Conservation (phyloP, 805 yeast species). For the Komagataella populi region DNA sequence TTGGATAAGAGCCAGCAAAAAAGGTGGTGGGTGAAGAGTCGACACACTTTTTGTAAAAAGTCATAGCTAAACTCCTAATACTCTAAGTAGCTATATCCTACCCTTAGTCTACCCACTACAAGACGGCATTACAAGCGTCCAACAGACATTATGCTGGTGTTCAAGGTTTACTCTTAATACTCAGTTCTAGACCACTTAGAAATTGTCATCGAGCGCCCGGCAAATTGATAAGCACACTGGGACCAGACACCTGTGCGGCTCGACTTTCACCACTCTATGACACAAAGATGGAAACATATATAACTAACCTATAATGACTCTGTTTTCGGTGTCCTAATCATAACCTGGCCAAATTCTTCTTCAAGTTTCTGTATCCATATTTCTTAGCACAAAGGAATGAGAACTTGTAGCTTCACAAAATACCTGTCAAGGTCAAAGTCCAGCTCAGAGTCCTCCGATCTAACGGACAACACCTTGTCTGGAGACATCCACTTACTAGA, state of each 20-base stretch:
- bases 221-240: neutral
- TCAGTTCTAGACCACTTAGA: neutral
- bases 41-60: neutral
- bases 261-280: neutral
- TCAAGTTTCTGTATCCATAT: neutral
- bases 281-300: neutral
- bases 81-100: neutral
- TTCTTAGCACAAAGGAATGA: neutral
- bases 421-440: neutral
- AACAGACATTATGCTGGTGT: neutral
- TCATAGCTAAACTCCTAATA: no score
- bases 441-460: neutral
- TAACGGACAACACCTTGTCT: neutral
- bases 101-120: neutral
- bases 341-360: neutral
- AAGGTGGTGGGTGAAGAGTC: neutral
- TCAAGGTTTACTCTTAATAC: no score
- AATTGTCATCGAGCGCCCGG: neutral
- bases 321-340: neutral
- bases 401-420: neutral
- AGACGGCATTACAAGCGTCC: neutral
- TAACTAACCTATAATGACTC: neutral
- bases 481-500: neutral
- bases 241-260: neutral
- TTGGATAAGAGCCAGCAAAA: neutral